Conservation (phyloP, 2,329 filamentous ascomycete genomes). For the Fusarium sp. region DNA sequence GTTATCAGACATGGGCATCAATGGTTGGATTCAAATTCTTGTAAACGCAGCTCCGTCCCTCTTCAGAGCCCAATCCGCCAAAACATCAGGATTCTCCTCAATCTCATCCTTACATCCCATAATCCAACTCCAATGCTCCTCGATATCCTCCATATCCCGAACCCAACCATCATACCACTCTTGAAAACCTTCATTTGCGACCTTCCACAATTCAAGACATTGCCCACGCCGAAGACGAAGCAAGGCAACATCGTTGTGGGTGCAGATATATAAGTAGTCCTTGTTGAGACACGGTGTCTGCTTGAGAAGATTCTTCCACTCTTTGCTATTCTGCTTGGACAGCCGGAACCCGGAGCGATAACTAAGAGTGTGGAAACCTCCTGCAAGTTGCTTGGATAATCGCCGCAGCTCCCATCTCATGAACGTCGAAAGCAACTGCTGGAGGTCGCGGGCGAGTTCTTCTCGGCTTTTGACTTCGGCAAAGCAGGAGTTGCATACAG, state of each 20-base stretch:
- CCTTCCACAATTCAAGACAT: constrained; percentile 5
- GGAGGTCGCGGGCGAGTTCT: background rate
- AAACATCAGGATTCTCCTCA: constrained; percentile 6
- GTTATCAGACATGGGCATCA: no score
- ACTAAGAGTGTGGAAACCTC: background rate
- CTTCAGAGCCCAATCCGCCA: constrained; percentile 28
- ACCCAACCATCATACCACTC: background rate
- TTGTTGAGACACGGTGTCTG: background rate
- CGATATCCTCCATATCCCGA: background rate
- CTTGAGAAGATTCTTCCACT: background rate
- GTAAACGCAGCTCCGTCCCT: constrained; percentile 13
- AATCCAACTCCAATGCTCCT: constrained; percentile 24
- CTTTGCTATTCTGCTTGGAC: background rate
- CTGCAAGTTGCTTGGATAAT: background rate
- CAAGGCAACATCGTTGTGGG: background rate
- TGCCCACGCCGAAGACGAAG: background rate
- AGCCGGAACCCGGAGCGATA: background rate
- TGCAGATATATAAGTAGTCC: background rate
- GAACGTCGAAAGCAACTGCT: background rate
- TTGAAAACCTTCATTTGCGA: constrained; percentile 8
- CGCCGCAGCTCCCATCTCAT: background rate
- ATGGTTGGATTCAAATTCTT: background rate
- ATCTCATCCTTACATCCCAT: constrained; percentile 10
- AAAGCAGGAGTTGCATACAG: constrained; percentile 26
- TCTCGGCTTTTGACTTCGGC: background rate